A percentile compares a stretch with the other conserved stretches of the same genome.
Conservation (phyloP, 768 basidiomycete genomes). For the Roridomyces roridus region DNA sequence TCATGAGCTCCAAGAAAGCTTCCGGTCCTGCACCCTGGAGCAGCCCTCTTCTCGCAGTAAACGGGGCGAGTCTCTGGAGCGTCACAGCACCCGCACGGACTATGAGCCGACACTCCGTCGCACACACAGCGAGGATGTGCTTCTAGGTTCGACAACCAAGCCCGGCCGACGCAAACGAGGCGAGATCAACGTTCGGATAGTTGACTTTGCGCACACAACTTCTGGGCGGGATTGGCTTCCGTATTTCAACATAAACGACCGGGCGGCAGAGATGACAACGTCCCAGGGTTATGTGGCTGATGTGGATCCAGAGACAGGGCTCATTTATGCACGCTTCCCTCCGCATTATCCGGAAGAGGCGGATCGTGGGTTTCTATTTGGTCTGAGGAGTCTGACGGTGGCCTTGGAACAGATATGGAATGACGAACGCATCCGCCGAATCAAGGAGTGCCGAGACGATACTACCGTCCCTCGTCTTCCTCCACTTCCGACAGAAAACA, state of each 20-base stretch:
- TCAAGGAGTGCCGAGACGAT: conserved; percentile 68
- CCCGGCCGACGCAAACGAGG: conserved; percentile 82
- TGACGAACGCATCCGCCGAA: conserved; percentile 75
- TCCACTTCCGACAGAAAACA: conserved; percentile 71
- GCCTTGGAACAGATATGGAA: conserved; percentile 88
- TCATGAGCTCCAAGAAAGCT: conserved; percentile 80
- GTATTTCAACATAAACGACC: conserved; percentile 54
- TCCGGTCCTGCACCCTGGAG: conserved; percentile 66
- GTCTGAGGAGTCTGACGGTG: conserved; percentile 80
- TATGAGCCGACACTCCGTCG: conserved; percentile 64
- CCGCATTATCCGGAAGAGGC: conserved; percentile 90
- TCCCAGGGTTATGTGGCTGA: conserved; percentile 82
- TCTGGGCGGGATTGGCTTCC: conserved; percentile 92
- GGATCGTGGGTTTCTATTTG: conserved; percentile 94
- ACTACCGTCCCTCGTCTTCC: conserved; percentile 60
- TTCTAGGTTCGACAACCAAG: conserved; percentile 69
- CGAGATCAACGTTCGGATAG: conserved; percentile 93
- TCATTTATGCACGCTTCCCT: conserved; percentile 91
- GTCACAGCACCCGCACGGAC: conserved; percentile 46
- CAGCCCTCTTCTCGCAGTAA: conserved; percentile 72
- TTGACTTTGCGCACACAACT: conserved; percentile 98
- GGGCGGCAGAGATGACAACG: conserved; percentile 56
- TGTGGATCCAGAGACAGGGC: conserved; percentile 81
- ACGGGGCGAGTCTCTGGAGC: conserved; percentile 80
- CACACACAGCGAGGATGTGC: conserved; percentile 81